These are phyloP conservation scores for Nannochloropsis granulata DNA, from an alignment of 108 stramenopile genomes.

Conservation along the genomic window DNA sequence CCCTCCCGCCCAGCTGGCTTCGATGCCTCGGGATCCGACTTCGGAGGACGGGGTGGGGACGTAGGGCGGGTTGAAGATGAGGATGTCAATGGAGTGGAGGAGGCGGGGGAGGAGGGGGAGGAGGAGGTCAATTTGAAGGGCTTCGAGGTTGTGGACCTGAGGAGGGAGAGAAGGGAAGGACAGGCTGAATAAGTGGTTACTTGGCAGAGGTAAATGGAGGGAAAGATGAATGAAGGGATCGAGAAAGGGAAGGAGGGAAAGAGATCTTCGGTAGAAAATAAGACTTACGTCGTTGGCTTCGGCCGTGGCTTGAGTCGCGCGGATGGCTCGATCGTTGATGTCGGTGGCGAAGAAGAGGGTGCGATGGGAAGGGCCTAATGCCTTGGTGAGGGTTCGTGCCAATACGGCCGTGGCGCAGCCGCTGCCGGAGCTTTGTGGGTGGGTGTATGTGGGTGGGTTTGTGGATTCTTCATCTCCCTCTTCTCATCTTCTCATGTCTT, in stretches of 20 bases:
- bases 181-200: neutral
- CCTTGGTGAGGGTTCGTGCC: neutral
- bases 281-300: neutral
- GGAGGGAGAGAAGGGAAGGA: neutral
- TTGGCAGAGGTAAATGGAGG: neutral
- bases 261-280: neutral
- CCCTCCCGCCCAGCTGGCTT: slow-evolving; percentile 79
- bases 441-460: neutral
- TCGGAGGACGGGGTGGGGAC: slow-evolving; percentile 73
- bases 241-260: neutral
- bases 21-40: slow-evolving; percentile 56
- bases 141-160: neutral
- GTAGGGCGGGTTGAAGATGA: slow-evolving; percentile 87
- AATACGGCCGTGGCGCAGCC: neutral
- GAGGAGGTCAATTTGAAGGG: neutral
- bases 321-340: neutral
- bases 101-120: neutral
- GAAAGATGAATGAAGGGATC: neutral
- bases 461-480: no score
- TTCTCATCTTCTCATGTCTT: no score
- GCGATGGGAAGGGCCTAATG: neutral
- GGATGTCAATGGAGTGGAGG: slow-evolving; percentile 2
- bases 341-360: neutral
- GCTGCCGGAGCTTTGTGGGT: neutral
- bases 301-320: neutral